Evolutionary conservation across 768 basidiomycete species (phyloP).

Genomic region (Lactarius quietus): DNA sequence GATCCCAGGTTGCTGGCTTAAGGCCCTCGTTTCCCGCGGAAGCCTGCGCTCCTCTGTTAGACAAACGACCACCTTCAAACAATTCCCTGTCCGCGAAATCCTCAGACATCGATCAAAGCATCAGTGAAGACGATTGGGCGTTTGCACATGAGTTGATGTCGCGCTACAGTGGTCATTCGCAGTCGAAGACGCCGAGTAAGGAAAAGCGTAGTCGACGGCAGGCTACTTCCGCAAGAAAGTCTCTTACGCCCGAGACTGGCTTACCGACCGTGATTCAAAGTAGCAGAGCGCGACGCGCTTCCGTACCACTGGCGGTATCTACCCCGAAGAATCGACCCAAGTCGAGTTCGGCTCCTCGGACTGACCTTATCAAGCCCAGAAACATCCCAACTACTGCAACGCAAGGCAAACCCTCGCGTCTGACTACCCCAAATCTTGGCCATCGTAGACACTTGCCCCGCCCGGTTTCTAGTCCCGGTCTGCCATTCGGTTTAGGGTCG

Average conservation of each 20-base stretch:
- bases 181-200: slow-evolving; percentile 1
- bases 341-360: slow-evolving; percentile 16
- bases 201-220: slow-evolving; percentile 7
- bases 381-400: neutral
- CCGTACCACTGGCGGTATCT: slow-evolving; percentile 6
- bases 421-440: neutral
- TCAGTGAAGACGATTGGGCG: slow-evolving; percentile 37
- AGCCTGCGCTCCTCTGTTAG: neutral
- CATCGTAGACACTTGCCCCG: neutral
- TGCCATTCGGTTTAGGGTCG: neutral
- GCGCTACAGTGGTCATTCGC: slow-evolving; percentile 18
- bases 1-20: slow-evolving; percentile 27
- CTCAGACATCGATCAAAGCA: slow-evolving; percentile 9
- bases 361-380: slow-evolving; percentile 8
- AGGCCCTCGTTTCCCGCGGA: slow-evolving; percentile 24
- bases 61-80: slow-evolving; percentile 5
- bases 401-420: slow-evolving; percentile 2
- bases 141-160: slow-evolving; percentile 36
- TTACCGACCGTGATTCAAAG: neutral
- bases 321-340: slow-evolving; percentile 16
- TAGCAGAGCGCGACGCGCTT: slow-evolving; percentile 14
- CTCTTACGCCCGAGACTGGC: slow-evolving; percentile 4
- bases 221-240: slow-evolving; percentile 8
- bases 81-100: slow-evolving; percentile 16
- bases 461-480: neutral